These are phyloP conservation scores for Chlorella sp. DNA, from an alignment of 139 green algal species.

Conservation along the genomic window DNA sequence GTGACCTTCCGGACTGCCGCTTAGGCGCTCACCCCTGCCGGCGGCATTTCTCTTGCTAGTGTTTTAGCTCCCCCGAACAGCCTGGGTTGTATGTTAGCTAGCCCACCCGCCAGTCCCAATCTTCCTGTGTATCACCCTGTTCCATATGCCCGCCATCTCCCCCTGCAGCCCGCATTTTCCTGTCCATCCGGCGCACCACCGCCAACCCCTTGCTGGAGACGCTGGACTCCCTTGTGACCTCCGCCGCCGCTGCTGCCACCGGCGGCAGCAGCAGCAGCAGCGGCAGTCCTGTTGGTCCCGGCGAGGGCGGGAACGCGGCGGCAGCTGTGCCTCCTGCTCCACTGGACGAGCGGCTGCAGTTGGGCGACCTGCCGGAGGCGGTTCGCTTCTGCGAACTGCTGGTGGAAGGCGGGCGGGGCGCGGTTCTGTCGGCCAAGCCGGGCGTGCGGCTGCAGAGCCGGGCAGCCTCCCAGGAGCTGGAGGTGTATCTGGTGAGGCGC, in stretches of 20 bases:
- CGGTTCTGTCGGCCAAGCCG: neutral
- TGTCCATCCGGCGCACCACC: slow-evolving; percentile 30
- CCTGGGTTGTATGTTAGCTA: too few relatives aligned
- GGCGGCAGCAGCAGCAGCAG: neutral
- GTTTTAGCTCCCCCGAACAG: too few relatives aligned
- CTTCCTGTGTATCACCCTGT: too few relatives aligned
- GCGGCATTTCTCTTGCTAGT: too few relatives aligned
- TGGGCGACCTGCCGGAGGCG: slow-evolving; percentile 48
- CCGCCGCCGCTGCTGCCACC: neutral
- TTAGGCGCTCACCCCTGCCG: too few relatives aligned
- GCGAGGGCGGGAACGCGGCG: neutral
- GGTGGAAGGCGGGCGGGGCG: too few relatives aligned
- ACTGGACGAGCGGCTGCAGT: slow-evolving; percentile 32
- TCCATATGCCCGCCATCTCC: too few relatives aligned
- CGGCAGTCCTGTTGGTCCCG: neutral
- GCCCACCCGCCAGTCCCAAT: too few relatives aligned
- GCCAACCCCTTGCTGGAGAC: slow-evolving; percentile 46
- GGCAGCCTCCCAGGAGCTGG: slow-evolving; percentile 40
- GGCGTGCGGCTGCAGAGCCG: slow-evolving; percentile 47
- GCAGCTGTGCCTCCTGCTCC: neutral
- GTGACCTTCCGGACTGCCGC: too few relatives aligned
- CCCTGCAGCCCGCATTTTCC: slow-evolving; percentile 28
- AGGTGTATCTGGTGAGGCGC: slow-evolving; percentile 34
- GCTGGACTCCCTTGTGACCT: slow-evolving; percentile 39
- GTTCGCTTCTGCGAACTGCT: slow-evolving; percentile 28